Evolutionary conservation across 306 rosid species (phyloP), one percentile per base, ranked within the genome.

Genomic region (Astragalus glycyphyllos): DNA sequence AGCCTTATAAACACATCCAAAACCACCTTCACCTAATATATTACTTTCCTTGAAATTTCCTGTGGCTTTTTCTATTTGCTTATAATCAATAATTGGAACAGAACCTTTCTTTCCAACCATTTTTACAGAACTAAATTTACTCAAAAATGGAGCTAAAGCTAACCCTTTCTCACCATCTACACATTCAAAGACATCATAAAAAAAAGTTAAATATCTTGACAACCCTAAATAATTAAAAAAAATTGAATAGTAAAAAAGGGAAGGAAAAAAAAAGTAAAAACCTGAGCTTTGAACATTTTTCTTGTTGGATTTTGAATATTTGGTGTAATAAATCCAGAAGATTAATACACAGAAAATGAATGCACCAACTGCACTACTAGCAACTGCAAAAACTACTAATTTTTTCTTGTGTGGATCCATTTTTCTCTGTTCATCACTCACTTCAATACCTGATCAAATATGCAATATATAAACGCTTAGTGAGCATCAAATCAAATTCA

Each of bases 1-100:
- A 72, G 96, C 99, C 81, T 80, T 88, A 84, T 89, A 95, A 76
- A 95, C 96, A n/a, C 96, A 76, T 75, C 97, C 99, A 79, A 95
- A 95, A 63, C 96, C 99, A 53, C 99, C 97, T 83, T 75, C 90
- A 2, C 97, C 99, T 68, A 95, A 77, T 7, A 95, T 81, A 74
- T 91, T 95, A 74, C 84, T 82, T 50, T 89, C 97, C 68, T 14
- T 73, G 76, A 91, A 95, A 76, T 85, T 79, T 53, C 74, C 69
- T 0, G 99, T 89, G 13, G 84, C 84, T n/a, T 88, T 91, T 69
- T 95, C 96, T 37, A 91, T 72, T 35, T 78, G 84, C 86, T 82
- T 87, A 17, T 88, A 89, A 34, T 95, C 99, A 57, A 95, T 67
- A 31, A 86, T 35, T 68, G 87, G 71, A 76, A 84, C 90, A 82